Base-by-base conservation (phyloP, 1,284 basidiomycete species). In the Trichosporon asahii region DNA sequence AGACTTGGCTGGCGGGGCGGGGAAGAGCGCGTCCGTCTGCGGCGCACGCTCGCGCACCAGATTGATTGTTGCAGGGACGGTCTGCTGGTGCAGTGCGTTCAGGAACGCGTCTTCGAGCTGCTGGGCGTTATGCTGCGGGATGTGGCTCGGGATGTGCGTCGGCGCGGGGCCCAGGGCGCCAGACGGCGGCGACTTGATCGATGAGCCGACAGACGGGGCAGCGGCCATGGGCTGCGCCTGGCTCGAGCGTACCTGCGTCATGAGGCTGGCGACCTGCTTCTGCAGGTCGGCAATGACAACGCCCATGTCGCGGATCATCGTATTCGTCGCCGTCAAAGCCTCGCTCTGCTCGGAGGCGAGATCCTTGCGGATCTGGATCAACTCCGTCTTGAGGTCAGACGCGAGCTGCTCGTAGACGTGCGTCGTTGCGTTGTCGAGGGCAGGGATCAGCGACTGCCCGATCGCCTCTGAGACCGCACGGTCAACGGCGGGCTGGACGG, bases 41-140 rank as follows among this genome's bases (percentile, higher is more conserved):
- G 46, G 21, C 21, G 66, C 74, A 23, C 76, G 73, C 2, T 76
- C 73, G 9, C 65, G 64, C 23, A 82, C 72, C 1, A 80, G 68
- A 31, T 72, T 67, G 21, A 79, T 60, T 27, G 75, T 78, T 14
- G 74, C 69, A 3, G 66, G 61, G 7, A 70, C 70, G 0, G 66
- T 69, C 14, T 73, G 70, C 14, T 61, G 61, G n/a, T 70, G 66
- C 3, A 80, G 73, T 1, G 76, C 78, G 9, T 65, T 3, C 2
- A 79, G 64, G 75, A 80, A 80, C 4, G 66, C 70, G 64, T 80
- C 76, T 70, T 80, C 77, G n/a, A 79, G 69, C 33, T 75, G 68
- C 27, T 35, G 66, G 9, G 63, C 35, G 25, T 40, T 57, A 27
- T 46, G 35, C 21, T 29, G 18, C 18, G 31, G 66, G 27, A 31